Evolutionary conservation across 345 rosid genomes (phyloP), one percentile per base, ranked within the genome.

Genomic region (Adansonia digitata): DNA sequence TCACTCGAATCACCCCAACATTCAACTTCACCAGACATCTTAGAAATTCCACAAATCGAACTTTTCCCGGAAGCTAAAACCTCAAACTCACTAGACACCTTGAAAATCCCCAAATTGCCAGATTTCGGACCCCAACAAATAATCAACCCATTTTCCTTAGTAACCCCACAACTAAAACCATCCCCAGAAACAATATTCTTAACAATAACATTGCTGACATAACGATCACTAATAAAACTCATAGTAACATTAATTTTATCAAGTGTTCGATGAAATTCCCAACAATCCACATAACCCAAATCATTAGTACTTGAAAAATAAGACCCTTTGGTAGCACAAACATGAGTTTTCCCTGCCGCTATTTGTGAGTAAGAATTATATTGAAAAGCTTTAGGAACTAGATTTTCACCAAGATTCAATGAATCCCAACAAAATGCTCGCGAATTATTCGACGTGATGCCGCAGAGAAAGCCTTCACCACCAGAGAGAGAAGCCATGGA

Each of bases 71-170:
- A 88, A 79, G 96, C 94, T 49, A 95, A 84, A 77, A 82, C 86
- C 49, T 62, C 80, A 71, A 88, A 70, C 72, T 82, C 39, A 74
- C 84, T 17, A 24, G 85, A 79, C 0, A 74, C 59, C 27, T 59
- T 84, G 0, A 89, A 86, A 81, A 83, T 35, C 9, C 85, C 85
- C 12, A 95, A 74, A 53, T 20, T 71, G 5, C 68, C 69, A 2
- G 96, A 88, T 46, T 82, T 87, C 2, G 99, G 98, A 67, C 99
- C 99, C 97, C 99, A 95, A 5, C 99, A 95, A 69, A 49, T 29
- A 18, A 84, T 80, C 39, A 88, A 56, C 22, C 86, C 88, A 42
- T 78, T 89, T 37, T 84, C 97, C 78, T 89, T 86, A 70, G 88
- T 86, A 66, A 82, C 77, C 43, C 98, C 98, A 83, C 98, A 94